These are phyloP conservation scores for Solanum rostratum DNA, from an alignment of 257 asterid genomes.

Conservation along the genomic window DNA sequence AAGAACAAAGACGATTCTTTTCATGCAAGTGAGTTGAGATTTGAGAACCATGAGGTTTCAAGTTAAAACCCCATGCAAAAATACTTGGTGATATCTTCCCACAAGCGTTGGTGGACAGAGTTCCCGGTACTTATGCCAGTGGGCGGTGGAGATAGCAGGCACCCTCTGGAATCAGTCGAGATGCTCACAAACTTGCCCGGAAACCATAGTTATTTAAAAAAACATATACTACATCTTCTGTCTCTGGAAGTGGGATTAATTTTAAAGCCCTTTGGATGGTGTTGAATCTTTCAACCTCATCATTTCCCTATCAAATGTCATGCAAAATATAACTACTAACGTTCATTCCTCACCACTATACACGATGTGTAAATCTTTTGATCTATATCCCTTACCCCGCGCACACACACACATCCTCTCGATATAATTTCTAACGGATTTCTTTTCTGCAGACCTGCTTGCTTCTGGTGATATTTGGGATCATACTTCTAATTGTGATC, in stretches of 20 bases:
- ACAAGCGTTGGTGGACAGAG: neutral
- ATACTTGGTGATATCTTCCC: no score
- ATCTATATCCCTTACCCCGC: neutral
- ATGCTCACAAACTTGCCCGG: neutral
- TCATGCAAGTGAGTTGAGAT: neutral
- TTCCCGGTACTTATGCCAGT: no score
- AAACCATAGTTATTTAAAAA: neutral
- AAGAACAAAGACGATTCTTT: no score
- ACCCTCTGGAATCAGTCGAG: neutral
- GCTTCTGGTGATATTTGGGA: conserved; percentile 75
- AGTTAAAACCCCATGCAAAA: neutral
- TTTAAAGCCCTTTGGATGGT: neutral
- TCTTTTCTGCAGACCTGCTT: conserved; percentile 58
- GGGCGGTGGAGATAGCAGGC: neutral
- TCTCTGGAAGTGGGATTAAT: neutral
- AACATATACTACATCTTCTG: neutral
- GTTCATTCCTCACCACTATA: neutral
- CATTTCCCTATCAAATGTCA: neutral
- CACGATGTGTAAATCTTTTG: neutral
- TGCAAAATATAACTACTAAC: neutral
- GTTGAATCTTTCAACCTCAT: neutral
- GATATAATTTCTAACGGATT: neutral
- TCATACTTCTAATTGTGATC: conserved; percentile 64
- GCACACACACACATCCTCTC: neutral
- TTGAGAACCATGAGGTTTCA: neutral